Base-by-base conservation (phyloP, 768 basidiomycete genomes). In the Trametes meyenii region DNA sequence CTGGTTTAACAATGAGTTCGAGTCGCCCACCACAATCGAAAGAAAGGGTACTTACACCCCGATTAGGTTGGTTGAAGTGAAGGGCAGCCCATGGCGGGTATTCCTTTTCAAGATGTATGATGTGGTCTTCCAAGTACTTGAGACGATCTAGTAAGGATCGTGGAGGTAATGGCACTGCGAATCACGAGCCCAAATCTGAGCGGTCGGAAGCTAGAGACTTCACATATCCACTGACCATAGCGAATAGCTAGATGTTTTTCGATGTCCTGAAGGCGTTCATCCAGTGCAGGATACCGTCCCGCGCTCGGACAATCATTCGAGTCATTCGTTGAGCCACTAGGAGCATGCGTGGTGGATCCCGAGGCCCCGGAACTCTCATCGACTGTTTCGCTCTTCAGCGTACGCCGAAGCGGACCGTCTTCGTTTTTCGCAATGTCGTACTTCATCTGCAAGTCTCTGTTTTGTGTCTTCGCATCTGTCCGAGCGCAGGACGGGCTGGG, bases 361-460 rank as follows among this genome's bases (percentile, higher is more conserved):
- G 24, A 16, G 49, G 26, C 19, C 10, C 29, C 36, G 12, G 26
- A 14, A 23, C 16, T 46, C 12, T 33, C 10, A 26, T 21, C 24
- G 4, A 55, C 58, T 10, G 33, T 40, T 17, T 55, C 70, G 23
- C 68, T 72, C 66, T 81, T 80, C 63, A 85, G 67, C 0, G 86
- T 91, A 66, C 84, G 79, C 33, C 83, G 79, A 44, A 94, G 75
- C 0, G 90, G 90, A 0, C 91, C 91, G 39, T 89, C 89, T 55
- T 85, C 87, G 63, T 93, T 92, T 73, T 86, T 90, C n/a, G 87
- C 88, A 63, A 94, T 89, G 70, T 94, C 92, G 65, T 92, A 93
- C 71, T 89, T 90, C 80, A 93, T 91, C 68, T 93, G 92, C 1
- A 84, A 75, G 58, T 91, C 88, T 40, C 92, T 78, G 71, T 93